Evolutionary conservation across 768 basidiomycete species (phyloP), one percentile per base, ranked within the genome.

Genomic region (Mycena venus): DNA sequence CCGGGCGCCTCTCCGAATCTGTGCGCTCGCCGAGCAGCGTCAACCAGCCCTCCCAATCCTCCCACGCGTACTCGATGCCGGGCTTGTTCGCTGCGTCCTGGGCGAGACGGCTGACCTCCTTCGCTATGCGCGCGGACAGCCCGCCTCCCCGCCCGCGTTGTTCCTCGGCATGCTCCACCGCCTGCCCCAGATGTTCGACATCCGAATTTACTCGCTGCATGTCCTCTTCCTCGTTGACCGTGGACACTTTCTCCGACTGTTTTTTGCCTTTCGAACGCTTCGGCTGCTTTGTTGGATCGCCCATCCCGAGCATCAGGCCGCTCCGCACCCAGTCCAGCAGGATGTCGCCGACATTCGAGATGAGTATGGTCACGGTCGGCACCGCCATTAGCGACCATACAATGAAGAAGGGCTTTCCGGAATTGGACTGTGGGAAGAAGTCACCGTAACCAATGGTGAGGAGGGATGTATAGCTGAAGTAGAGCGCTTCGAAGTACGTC

Each of bases 341-440:
- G 47, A 86, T 85, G 23, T 89, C 88, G 0, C 86, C 87, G 38
- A 92, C 82, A 56, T 89, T 88, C 31, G 88, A 83, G n/a, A 88
- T 85, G 1, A 88, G 70, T 0, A 86, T 82, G 2, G 86, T 88
- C 68, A 88, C 82, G 3, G 85, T 82, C 3, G 86, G 87, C 0
- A 87, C 81, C 1, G 86, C 82, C 27, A 86, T 80, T 42, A 87
- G 74, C 32, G 83, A 84, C 85, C 87, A 87, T 4, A 86, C 73
- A 21, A 88, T 85, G 73, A 86, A 86, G 74, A 88, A 85, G 0
- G 86, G 85, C 56, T 84, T 84, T 0, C 85, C 84, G 0, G 85
- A 79, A 27, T 81, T 77, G 1, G 85, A 84, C 10, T 65, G 70
- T 1, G 85, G 85, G 38, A 76, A 84, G 62, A 85, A 83, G 59